Conservation (phyloP, 2,329 filamentous ascomycete species). For the Mycosphaerella sp. region DNA sequence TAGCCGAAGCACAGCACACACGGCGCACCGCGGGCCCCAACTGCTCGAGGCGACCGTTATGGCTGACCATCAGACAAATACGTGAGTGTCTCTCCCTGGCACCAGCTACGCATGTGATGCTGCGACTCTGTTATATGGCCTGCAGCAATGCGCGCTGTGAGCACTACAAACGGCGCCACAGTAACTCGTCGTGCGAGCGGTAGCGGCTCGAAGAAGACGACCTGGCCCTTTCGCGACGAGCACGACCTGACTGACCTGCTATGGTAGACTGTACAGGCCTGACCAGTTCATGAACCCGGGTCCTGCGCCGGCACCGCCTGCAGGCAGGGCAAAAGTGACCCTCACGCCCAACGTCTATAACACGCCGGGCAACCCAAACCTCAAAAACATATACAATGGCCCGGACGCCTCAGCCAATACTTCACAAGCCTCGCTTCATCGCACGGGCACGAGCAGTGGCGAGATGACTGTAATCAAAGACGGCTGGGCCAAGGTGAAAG, state of each 20-base stretch:
- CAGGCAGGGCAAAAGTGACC: slow-evolving; percentile 67
- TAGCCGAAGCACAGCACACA: neutral
- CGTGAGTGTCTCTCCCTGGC: slow-evolving; percentile 8
- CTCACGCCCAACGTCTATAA: slow-evolving; percentile 67
- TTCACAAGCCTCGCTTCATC: slow-evolving; percentile 37
- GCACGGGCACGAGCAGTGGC: slow-evolving; percentile 37
- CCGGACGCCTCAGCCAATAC: slow-evolving; percentile 35
- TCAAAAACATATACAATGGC: slow-evolving; percentile 14
- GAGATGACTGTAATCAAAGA: slow-evolving; percentile 46
- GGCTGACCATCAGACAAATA: slow-evolving; percentile 14
- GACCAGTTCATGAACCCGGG: slow-evolving; percentile 92
- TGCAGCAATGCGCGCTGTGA: neutral
- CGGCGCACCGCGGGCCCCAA: slow-evolving; percentile 9
- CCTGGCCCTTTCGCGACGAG: slow-evolving; percentile 4
- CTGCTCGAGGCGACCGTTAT: slow-evolving; percentile 11
- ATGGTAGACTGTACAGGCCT: slow-evolving; percentile 51
- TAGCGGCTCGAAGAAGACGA: neutral
- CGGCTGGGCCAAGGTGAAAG: slow-evolving; percentile 79
- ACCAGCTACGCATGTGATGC: neutral
- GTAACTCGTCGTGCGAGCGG: neutral
- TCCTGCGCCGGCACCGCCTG: slow-evolving; percentile 83
- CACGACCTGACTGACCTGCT: neutral
- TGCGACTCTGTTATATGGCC: neutral
- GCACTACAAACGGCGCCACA: neutral
- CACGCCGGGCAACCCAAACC: slow-evolving; percentile 65